Evolutionary conservation across 768 basidiomycete species (phyloP), one percentile per base, ranked within the genome.

Genomic region (Naganishia antarctica): DNA sequence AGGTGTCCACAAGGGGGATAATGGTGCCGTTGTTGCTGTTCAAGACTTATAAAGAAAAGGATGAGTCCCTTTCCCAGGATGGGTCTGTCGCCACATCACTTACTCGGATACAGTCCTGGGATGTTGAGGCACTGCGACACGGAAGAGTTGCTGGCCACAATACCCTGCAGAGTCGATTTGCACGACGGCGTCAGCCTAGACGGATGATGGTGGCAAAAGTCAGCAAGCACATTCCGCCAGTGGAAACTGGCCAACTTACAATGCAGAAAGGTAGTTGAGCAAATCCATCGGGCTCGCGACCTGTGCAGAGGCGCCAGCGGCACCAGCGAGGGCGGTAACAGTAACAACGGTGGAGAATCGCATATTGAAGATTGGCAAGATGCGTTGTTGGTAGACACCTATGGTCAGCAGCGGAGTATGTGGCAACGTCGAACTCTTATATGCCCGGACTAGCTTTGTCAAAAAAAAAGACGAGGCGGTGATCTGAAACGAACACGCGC

Each of bases 1-100:
- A 71, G 23, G 41, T 48, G 63, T 73, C 71, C 50, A 76, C 16
- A 16, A 65, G 44, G 13, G 69, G 68, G 44, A 76, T 62, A 66
- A 76, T 51, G 9, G 69, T 70, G 18, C 57, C 31, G 61, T 73
- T 71, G 63, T 67, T 58, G 21, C 65, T 68, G 50, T 18, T 40
- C 31, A 66, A 40, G 41, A 66, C 65, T 66, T n/a, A 40, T 7
- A 25, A 12, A 43, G 41, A 45, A 6, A 29, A 28, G 11, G 4
- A 32, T n/a, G n/a, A n/a, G n/a, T n/a, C n/a, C n/a, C n/a, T n/a
- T n/a, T n/a, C n/a, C n/a, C n/a, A n/a, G n/a, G n/a, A n/a, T n/a
- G n/a, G 18, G 37, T 18, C 34, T 29, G 29, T 37, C 18, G n/a
- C n/a, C n/a, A n/a, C n/a, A n/a, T n/a, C n/a, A 60, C 64, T 41